These are phyloP conservation scores for Hypoxylon sp. DNA, from an alignment of 2,329 filamentous ascomycete genomes.

Conservation along the genomic window DNA sequence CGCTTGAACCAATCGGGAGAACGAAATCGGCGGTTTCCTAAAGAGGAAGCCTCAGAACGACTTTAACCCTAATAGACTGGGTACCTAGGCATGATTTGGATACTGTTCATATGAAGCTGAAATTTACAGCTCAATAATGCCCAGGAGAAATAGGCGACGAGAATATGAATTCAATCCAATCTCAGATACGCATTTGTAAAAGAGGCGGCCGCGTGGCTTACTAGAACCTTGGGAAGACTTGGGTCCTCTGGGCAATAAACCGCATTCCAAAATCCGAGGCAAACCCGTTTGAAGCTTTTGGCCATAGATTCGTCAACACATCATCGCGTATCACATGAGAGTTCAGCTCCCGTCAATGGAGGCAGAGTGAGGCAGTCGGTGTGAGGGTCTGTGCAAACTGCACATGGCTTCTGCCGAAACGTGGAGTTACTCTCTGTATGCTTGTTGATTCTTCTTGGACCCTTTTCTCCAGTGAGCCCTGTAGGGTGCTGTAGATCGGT, in stretches of 20 bases:
- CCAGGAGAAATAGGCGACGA: constrained; percentile 2
- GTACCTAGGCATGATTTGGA: constrained; percentile 7
- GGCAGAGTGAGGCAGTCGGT: constrained; percentile 34
- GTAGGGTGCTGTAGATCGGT: constrained; percentile 36
- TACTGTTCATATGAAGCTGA: constrained; percentile 26
- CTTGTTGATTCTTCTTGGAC: constrained; percentile 17
- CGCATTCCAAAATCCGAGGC: constrained; percentile 12
- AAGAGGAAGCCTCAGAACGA: constrained; percentile 40
- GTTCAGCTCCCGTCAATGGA: constrained; percentile 36
- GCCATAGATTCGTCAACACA: constrained; percentile 2
- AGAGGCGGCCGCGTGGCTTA: constrained; percentile 19
- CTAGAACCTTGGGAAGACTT: constrained; percentile 6
- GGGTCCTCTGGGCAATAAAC: constrained; percentile 9
- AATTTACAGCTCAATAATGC: constrained; percentile 17
- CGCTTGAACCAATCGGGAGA: constrained; percentile 38
- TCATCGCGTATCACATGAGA: constrained; percentile 37
- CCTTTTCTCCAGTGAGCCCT: constrained; percentile 29
- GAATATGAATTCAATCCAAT: not conserved
- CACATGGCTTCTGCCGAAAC: constrained; percentile 39
- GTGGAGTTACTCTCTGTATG: constrained; percentile 34
- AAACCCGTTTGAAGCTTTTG: constrained; percentile 1
- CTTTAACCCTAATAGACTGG: constrained; percentile 8
- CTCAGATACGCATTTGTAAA: not conserved
- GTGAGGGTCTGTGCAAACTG: constrained; percentile 38
- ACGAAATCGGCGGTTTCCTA: constrained; percentile 37